Conservation (phyloP, 2,329 filamentous ascomycete species). For the Orbilia blumenaviensis region DNA sequence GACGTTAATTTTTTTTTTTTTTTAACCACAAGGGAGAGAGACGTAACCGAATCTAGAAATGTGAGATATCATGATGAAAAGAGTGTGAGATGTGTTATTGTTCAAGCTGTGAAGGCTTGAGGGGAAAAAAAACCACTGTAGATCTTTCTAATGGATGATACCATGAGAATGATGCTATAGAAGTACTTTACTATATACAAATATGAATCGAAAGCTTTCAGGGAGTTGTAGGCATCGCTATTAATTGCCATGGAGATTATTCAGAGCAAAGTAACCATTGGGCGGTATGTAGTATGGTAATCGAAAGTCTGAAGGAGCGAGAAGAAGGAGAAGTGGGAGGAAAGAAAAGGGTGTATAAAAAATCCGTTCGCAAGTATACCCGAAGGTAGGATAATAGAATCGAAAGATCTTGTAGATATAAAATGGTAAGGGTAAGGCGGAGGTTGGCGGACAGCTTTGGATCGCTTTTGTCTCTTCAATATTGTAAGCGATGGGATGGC, state of each 20-base stretch:
- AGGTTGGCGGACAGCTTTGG: not conserved
- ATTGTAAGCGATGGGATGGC: too few species aligned
- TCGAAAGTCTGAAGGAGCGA: not conserved
- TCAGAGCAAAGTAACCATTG: not conserved
- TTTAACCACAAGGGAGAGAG: not conserved
- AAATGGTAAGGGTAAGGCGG: not conserved
- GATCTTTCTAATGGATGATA: not conserved
- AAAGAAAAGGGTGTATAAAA: not conserved
- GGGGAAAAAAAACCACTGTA: not conserved
- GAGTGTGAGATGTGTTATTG: not conserved
- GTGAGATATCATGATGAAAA: conserved; percentile 16
- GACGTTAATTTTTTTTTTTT: conserved; percentile 10
- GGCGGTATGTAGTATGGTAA: not conserved
- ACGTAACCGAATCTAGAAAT: not conserved
- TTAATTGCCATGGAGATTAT: not conserved
- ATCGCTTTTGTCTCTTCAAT: too few species aligned
- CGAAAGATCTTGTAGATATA: not conserved
- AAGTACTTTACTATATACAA: not conserved
- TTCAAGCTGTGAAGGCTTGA: not conserved
- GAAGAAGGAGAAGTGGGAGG: not conserved
- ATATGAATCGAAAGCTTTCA: not conserved
- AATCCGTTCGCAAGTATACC: conserved; percentile 2
- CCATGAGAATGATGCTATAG: not conserved
- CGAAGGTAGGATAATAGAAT: not conserved
- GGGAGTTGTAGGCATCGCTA: not conserved